phyloP scores from a whole-genome alignment of 2,329 filamentous ascomycete genomes.

The Alternaria ethzedia region DNA sequence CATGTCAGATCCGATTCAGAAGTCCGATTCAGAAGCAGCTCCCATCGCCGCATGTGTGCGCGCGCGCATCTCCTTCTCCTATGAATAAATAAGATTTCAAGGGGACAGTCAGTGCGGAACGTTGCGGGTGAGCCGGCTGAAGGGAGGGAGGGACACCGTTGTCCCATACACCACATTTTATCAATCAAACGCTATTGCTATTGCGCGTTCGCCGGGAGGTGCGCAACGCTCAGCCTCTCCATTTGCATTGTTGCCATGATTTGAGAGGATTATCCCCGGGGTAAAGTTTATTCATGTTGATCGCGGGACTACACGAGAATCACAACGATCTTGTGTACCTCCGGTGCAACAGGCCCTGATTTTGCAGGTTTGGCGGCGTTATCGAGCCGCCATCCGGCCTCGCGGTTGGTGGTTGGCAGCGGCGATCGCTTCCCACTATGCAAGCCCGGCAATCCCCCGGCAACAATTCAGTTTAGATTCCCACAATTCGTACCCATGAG shows the following conservation, averaged over 20 bases:
- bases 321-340: constrained; percentile 9
- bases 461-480: constrained; percentile 30
- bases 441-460: constrained; percentile 31
- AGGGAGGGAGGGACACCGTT: constrained; percentile 35
- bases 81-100: constrained; percentile 4
- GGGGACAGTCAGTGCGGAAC: neutral
- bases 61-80: constrained; percentile 4
- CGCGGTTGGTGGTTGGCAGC: constrained; percentile 19
- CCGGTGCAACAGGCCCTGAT: constrained; percentile 12
- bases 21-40: constrained; percentile 20
- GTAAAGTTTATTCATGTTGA: constrained; percentile 12
- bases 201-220: constrained; percentile 22
- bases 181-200: constrained; percentile 35
- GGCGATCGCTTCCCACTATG: constrained; percentile 38
- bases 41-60: constrained; percentile 12
- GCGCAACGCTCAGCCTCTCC: constrained; percentile 10
- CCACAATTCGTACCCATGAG: constrained; percentile 20
- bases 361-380: constrained; percentile 25
- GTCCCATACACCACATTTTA: constrained; percentile 15
- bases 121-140: constrained; percentile 25
- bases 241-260: constrained; percentile 7
- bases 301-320: constrained; percentile 21
- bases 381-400: constrained; percentile 27
- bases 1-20: constrained; percentile 16
- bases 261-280: constrained; percentile 10